phyloP scores from a whole-genome alignment of 345 rosid species.

The Pistacia vera region DNA sequence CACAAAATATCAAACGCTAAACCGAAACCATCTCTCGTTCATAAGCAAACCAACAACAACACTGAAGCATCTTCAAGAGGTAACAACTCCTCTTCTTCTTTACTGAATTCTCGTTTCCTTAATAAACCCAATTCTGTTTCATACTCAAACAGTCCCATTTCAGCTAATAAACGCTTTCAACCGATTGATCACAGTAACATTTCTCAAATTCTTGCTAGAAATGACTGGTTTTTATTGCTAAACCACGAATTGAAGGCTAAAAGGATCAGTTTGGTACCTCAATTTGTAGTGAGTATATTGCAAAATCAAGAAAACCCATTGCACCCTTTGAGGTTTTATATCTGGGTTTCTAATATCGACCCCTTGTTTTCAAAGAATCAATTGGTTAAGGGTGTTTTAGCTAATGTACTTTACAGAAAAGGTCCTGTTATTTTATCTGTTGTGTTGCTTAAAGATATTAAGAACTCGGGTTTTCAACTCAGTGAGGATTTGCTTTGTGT shows the following conservation, averaged over 20 bases:
- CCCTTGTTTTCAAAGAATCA: constrained; percentile 44
- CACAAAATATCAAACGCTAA: constrained; percentile 17
- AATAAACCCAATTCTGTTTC: no score
- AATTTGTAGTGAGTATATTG: no score
- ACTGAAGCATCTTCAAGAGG: constrained; percentile 32
- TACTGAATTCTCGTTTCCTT: constrained; percentile 4
- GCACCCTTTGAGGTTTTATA: no score
- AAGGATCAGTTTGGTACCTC: constrained; percentile 48
- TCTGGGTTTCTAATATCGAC: constrained; percentile 51
- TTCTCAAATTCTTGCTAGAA: constrained; percentile 57
- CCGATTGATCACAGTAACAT: constrained; percentile 50
- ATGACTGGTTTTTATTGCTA: constrained; percentile 72
- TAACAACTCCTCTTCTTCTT: constrained; percentile 17
- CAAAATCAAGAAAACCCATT: no score
- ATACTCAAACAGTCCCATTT: no score
- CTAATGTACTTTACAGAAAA: no score
- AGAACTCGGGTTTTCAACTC: constrained; percentile 54
- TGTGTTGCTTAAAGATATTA: constrained; percentile 68
- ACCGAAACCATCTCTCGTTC: neutral
- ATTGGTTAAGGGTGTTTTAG: no score
- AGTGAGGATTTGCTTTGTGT: constrained; percentile 72
- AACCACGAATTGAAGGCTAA: constrained; percentile 60
- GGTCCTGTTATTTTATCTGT: constrained; percentile 63
- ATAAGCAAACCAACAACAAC: neutral
- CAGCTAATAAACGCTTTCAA: constrained; percentile 16